These are phyloP conservation scores for Pseudotulostoma volvatum DNA, from an alignment of 495 filamentous ascomycete genomes.

Conservation along the genomic window DNA sequence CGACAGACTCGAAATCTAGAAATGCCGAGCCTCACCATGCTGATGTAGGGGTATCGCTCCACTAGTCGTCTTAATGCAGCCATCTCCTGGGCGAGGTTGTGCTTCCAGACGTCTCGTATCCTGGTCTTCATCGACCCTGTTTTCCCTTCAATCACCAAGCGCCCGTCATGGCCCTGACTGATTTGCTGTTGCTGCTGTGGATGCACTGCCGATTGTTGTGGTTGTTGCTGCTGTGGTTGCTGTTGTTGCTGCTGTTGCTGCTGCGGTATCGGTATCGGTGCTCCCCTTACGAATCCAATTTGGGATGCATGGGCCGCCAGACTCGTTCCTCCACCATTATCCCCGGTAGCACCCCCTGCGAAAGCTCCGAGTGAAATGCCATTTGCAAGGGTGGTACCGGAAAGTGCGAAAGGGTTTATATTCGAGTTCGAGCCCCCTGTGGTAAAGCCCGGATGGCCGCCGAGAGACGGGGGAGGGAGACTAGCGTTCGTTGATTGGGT, in stretches of 20 bases:
- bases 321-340: constrained; percentile 55
- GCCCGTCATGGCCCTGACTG: constrained; percentile 36
- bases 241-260: constrained; percentile 39
- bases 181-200: constrained; percentile 36
- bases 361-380: constrained; percentile 40
- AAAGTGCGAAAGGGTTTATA: constrained; percentile 49
- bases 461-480: constrained; percentile 43
- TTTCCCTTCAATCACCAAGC: constrained; percentile 25
- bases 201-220: constrained; percentile 20
- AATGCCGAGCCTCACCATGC: constrained; percentile 54
- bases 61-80: constrained; percentile 58
- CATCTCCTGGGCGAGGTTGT: constrained; percentile 87
- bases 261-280: constrained; percentile 52
- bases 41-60: constrained; percentile 83
- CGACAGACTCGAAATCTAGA: background rate
- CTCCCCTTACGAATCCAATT: constrained; percentile 68
- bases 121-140: constrained; percentile 41
- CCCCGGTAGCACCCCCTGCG: constrained; percentile 30
- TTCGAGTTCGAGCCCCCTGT: constrained; percentile 44
- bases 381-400: constrained; percentile 35
- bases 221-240: constrained; percentile 45
- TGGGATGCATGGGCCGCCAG: constrained; percentile 80
- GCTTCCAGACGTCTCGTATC: constrained; percentile 90
- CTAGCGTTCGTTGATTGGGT: constrained; percentile 36
- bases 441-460: constrained; percentile 41